phyloP scores from a whole-genome alignment of 1,284 basidiomycete genomes.

The Mycosarcoma mackinlayi region DNA sequence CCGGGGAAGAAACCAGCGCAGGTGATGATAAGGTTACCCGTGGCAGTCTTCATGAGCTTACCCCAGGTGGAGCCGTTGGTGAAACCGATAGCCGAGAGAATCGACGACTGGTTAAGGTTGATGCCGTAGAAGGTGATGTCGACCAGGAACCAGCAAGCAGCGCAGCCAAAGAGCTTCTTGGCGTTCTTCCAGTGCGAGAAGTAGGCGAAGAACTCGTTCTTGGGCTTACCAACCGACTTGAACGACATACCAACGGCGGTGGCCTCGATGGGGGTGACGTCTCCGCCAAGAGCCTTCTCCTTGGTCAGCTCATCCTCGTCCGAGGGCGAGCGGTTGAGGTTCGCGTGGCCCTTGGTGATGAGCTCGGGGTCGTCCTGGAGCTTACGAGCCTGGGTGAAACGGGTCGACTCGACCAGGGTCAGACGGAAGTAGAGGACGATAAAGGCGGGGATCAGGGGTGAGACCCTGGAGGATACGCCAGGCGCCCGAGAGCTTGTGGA shows the following conservation, averaged over 20 bases:
- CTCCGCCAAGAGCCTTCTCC: conserved; percentile 48
- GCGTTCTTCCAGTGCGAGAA: conserved; percentile 62
- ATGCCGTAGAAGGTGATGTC: conserved; percentile 84
- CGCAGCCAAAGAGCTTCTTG: conserved; percentile 59
- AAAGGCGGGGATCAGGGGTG: conserved; percentile 57
- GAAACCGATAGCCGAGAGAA: conserved; percentile 76
- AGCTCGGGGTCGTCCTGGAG: conserved; percentile 83
- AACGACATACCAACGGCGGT: conserved; percentile 59
- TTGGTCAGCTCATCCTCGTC: conserved; percentile 50
- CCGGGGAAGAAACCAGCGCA: conserved; percentile 65
- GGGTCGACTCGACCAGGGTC: conserved; percentile 72
- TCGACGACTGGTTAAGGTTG: conserved; percentile 81
- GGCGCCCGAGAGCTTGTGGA: conserved; percentile 63
- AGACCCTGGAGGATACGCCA: conserved; percentile 68
- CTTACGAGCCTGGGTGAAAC: conserved; percentile 82
- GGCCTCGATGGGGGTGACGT: conserved; percentile 43
- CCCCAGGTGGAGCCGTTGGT: conserved; percentile 66
- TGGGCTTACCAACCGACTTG: conserved; percentile 53
- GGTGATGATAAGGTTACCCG: conserved; percentile 68
- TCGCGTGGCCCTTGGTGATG: conserved; percentile 74
- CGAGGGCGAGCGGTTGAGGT: conserved; percentile 67
- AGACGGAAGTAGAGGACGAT: conserved; percentile 72
- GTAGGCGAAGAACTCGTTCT: conserved; percentile 54
- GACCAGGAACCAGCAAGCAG: conserved; percentile 65
- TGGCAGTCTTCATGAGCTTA: conserved; percentile 73